Evolutionary conservation across 345 rosid species (phyloP).

Genomic region (Pugionium cornutum): DNA sequence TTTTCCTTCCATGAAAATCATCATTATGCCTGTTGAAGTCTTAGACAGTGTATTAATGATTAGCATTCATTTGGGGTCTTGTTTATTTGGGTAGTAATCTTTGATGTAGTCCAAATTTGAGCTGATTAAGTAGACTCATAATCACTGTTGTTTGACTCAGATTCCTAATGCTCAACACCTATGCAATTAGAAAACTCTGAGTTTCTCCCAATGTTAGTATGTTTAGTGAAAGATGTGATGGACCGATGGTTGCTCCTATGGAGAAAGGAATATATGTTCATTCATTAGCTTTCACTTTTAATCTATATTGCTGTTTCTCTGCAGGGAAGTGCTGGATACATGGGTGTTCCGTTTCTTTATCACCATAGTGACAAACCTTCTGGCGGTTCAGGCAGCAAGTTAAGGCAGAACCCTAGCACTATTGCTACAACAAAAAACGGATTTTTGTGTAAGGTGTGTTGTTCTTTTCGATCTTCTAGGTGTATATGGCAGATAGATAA

Average conservation of each 20-base stretch:
- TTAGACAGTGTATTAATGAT: too few species aligned
- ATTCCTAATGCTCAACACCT: too few species aligned
- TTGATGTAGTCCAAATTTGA: too few species aligned
- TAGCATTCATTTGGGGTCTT: too few species aligned
- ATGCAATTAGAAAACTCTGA: background rate
- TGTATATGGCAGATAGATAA: slow-evolving; percentile 4
- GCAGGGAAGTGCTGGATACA: slow-evolving; percentile 38
- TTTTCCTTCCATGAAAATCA: too few species aligned
- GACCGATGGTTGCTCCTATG: background rate
- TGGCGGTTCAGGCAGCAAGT: slow-evolving; percentile 27
- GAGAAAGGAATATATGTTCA: slow-evolving; percentile 1
- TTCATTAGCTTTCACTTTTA: background rate
- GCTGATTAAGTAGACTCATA: too few species aligned
- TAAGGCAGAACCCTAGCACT: slow-evolving; percentile 38
- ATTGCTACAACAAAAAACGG: slow-evolving; percentile 40
- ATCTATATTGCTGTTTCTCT: slow-evolving; percentile 16
- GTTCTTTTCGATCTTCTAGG: slow-evolving; percentile 7
- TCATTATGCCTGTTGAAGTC: too few species aligned
- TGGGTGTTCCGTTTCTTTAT: slow-evolving; percentile 40
- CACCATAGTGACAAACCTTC: slow-evolving; percentile 38
- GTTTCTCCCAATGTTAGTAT: background rate
- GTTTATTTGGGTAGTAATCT: too few species aligned
- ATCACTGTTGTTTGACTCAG: too few species aligned
- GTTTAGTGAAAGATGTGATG: slow-evolving; percentile 11
- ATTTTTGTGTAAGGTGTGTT: slow-evolving; percentile 45